Evolutionary conservation across 192 early-diverging fungal species (phyloP).

Genomic region (Podila epicladia): DNA sequence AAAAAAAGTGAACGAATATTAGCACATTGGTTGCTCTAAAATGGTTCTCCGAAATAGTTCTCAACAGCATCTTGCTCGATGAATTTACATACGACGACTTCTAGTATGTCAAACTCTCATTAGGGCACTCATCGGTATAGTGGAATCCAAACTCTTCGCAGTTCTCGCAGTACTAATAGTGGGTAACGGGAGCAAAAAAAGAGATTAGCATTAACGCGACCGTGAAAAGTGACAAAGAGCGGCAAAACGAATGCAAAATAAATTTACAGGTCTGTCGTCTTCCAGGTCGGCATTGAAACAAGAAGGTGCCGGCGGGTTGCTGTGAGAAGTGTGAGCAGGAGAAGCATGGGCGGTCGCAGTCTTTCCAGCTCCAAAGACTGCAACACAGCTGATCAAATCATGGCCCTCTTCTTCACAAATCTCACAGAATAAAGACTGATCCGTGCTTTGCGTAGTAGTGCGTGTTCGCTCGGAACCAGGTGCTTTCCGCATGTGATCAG

Average conservation of each 20-base stretch:
- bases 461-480: constrained; percentile 3
- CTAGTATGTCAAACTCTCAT: constrained; percentile 45
- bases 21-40: not conserved
- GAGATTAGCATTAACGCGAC: not conserved
- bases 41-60: no score
- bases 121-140: constrained; percentile 77
- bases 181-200: not conserved
- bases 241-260: constrained; percentile 4
- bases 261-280: constrained; percentile 57
- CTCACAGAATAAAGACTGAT: constrained; percentile 66
- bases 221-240: not conserved
- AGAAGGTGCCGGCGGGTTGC: not conserved
- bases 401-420: constrained; percentile 76
- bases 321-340: not conserved
- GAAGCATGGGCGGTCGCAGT: not conserved
- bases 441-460: constrained; percentile 23
- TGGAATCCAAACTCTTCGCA: constrained; percentile 79
- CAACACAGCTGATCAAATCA: constrained; percentile 67
- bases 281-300: constrained; percentile 17
- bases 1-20: not conserved
- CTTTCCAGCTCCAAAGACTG: constrained; percentile 51
- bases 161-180: constrained; percentile 74
- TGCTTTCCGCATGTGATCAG: constrained; percentile 2
- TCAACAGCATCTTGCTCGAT: no score
- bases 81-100: no score